Percentiles rank a stretch among this genome's conserved stretches.
These are phyloP conservation scores for Aspergillus sp. DNA, from an alignment of 2,329 filamentous ascomycete genomes.

Conservation along the genomic window DNA sequence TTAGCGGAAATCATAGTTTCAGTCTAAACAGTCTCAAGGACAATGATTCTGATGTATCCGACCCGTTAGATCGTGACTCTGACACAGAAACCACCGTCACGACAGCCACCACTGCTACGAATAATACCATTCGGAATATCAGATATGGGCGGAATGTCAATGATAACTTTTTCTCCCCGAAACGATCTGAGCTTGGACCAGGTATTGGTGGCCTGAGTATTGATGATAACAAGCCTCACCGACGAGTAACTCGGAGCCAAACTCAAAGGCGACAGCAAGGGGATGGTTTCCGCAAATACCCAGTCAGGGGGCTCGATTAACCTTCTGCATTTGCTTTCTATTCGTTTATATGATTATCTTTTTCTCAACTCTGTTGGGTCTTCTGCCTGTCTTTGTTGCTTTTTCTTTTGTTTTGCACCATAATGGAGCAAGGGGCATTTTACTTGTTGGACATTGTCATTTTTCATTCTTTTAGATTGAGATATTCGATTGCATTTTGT, in stretches of 20 bases:
- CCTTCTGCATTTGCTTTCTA: too few species aligned
- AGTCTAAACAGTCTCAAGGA: slow-evolving; percentile 26
- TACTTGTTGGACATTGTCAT: too few species aligned
- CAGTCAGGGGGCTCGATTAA: too few species aligned
- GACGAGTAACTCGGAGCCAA: slow-evolving; percentile 33
- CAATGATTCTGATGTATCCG: slow-evolving; percentile 26
- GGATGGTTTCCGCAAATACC: not conserved
- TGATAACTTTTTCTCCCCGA: slow-evolving; percentile 23
- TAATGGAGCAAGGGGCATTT: too few species aligned
- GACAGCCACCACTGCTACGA: slow-evolving; percentile 25
- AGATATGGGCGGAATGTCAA: slow-evolving; percentile 25
- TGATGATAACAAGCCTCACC: slow-evolving; percentile 23
- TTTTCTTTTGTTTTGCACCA: too few species aligned
- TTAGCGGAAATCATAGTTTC: slow-evolving; percentile 23
- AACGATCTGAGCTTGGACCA: slow-evolving; percentile 26
- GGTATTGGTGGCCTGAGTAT: slow-evolving; percentile 29
- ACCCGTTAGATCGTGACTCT: slow-evolving; percentile 28
- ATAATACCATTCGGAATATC: slow-evolving; percentile 30
- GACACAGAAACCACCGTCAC: slow-evolving; percentile 33
- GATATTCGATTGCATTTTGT: too few species aligned
- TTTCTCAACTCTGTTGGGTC: too few species aligned
- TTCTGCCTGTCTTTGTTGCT: too few species aligned
- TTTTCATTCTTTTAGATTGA: too few species aligned
- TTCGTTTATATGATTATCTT: too few species aligned
- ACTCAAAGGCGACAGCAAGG: slow-evolving; percentile 19